phyloP scores from a whole-genome alignment of 257 asterid species.

The Scutellaria barbata region DNA sequence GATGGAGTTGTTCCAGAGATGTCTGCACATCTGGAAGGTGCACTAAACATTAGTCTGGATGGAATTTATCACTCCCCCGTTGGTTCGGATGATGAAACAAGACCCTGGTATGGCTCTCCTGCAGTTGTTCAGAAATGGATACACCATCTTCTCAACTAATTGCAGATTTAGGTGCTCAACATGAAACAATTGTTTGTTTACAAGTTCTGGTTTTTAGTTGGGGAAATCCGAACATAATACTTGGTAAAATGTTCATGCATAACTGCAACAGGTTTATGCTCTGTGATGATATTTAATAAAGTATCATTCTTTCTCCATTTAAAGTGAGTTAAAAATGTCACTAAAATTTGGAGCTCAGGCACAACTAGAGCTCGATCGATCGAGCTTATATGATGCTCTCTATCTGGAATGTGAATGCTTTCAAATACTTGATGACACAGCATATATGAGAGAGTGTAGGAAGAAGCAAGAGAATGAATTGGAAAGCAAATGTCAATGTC shows the following conservation, averaged over 20 bases:
- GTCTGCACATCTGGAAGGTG: constrained; percentile 93
- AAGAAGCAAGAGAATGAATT: background rate
- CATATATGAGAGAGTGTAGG: background rate
- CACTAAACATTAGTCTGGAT: constrained; percentile 70
- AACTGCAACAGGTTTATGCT: background rate
- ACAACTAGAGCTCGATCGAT: too few relatives aligned
- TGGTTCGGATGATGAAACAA: constrained; percentile 72
- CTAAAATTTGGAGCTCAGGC: too few relatives aligned
- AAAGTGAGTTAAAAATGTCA: background rate
- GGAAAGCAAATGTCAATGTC: constrained; percentile 17
- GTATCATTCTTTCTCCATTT: constrained; percentile 15
- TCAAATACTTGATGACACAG: background rate
- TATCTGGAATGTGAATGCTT: background rate
- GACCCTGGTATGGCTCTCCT: constrained; percentile 96
- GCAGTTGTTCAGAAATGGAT: constrained; percentile 81
- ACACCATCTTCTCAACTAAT: constrained; percentile 67
- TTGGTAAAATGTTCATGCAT: constrained; percentile 3
- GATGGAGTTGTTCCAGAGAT: constrained; percentile 91
- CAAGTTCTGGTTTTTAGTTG: constrained; percentile 5
- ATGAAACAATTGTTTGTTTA: background rate
- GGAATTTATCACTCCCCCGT: constrained; percentile 90
- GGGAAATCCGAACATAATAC: background rate
- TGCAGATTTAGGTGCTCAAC: background rate
- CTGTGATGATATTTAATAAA: background rate
- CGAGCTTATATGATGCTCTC: constrained; percentile 1